Base-by-base conservation (phyloP, 805 yeast genomes). In the Candida quercuum region DNA sequence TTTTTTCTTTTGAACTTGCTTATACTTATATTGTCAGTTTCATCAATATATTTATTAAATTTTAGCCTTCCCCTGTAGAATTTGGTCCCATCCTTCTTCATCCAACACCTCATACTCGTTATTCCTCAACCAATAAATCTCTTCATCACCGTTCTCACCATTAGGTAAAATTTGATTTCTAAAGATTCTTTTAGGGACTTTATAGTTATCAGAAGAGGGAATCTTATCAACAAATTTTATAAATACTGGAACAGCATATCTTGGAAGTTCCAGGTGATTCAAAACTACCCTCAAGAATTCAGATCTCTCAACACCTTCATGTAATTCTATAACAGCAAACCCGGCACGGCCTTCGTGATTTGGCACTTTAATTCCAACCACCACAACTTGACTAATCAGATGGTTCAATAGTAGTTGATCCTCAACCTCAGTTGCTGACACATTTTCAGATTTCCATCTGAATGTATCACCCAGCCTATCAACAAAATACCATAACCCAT, bases 401-500 rank as follows among this genome's bases (percentile, higher is more conserved):
- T 20, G 24, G 7, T 15, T 49, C 48, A 23, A 56, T 44, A 18
- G 59, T 63, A 21, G 64, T 54, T 78, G 81, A 54, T 81, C 84
- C 56, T 91, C 97, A 28, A 89, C 96, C 63, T 89, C 97, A 24
- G 89, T 81, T 12, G 97, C 88, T 14, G 93, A 79, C 10, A 91
- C 96, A 59, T 89, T 89, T 63, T 89, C 98, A 2, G 95, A 83
- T 64, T 87, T 91, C 98, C 98, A 89, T 50, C 98, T 72, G 66
- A 85, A 89, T 0, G 97, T 91, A 56, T 89, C 98, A 29, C 98
- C 98, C 53, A 91, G 63, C 54, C 98, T 70, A 66, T 89, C 98
- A 32, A 88, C 86, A 60, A 89, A 89, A 61, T 82, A 86, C 57
- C 83, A 71, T 46, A 81, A 63, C 1, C 86, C 84, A 46, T 79